Conservation (phyloP, 805 yeast genomes). For the Clavispora santaluciae region DNA sequence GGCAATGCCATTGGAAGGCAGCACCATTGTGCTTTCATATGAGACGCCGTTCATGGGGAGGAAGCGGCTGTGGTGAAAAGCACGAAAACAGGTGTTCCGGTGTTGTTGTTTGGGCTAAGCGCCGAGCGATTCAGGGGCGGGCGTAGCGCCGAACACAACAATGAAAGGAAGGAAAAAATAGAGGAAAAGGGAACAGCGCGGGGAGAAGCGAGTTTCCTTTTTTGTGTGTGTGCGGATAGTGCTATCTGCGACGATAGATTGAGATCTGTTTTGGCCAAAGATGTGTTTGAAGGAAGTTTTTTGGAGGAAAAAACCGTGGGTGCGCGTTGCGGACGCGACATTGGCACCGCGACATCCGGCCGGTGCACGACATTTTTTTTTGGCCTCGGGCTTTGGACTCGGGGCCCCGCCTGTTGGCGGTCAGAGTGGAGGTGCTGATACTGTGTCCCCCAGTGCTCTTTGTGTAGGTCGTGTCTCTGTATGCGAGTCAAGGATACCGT, state of each 20-base stretch:
- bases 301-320: conserved; percentile 1
- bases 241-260: neutral
- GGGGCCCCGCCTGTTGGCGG: no score
- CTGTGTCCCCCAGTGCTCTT: no score
- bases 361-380: neutral
- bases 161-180: neutral
- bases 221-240: neutral
- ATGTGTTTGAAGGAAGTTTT: conserved; percentile 1
- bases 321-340: neutral
- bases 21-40: neutral
- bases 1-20: neutral
- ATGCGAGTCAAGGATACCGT: no score
- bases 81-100: neutral
- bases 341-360: neutral
- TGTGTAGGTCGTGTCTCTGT: no score
- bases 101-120: neutral
- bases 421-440: no score
- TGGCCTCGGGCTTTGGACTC: no score
- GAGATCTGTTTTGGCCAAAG: neutral
- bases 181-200: neutral
- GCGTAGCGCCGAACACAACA: neutral
- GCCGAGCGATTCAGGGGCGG: neutral
- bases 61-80: neutral
- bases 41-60: neutral
- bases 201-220: neutral